Evolutionary conservation across 2,329 filamentous ascomycete genomes (phyloP).

Genomic region (Alternaria dauci): DNA sequence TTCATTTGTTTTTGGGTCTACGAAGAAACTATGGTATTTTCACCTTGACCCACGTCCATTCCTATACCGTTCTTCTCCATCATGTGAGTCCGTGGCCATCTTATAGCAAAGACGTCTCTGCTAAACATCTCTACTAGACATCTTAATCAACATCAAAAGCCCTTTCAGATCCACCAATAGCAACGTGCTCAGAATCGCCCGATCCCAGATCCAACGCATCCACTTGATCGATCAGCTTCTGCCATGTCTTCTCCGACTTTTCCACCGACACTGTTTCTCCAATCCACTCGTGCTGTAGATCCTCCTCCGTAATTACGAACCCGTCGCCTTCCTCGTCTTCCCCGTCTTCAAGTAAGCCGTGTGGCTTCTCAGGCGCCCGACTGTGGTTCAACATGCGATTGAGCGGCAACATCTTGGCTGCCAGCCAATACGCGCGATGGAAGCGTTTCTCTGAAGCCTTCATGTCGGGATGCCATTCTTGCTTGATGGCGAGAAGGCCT

Average conservation of each 20-base stretch:
- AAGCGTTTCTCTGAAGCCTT: constrained; percentile 33
- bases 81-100: neutral
- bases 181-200: constrained; percentile 1
- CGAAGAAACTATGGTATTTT: neutral
- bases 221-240: neutral
- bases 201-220: neutral
- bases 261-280: neutral
- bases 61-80: neutral
- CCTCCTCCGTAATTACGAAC: constrained; percentile 12
- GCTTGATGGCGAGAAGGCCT: constrained; percentile 13
- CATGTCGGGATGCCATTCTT: constrained; percentile 26
- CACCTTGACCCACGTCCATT: neutral
- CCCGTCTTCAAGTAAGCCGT: constrained; percentile 15
- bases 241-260: constrained; percentile 10
- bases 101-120: neutral
- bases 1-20: neutral
- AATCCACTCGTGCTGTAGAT: constrained; percentile 19
- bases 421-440: constrained; percentile 42
- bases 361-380: neutral
- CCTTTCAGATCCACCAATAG: constrained; percentile 10
- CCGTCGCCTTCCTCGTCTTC: neutral
- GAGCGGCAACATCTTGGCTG: constrained; percentile 28
- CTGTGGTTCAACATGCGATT: constrained; percentile 24
- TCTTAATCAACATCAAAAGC: neutral
- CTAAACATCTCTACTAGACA: neutral